Evolutionary conservation across 331 rosid genomes (phyloP).

Genomic region (Quercus lobata): DNA sequence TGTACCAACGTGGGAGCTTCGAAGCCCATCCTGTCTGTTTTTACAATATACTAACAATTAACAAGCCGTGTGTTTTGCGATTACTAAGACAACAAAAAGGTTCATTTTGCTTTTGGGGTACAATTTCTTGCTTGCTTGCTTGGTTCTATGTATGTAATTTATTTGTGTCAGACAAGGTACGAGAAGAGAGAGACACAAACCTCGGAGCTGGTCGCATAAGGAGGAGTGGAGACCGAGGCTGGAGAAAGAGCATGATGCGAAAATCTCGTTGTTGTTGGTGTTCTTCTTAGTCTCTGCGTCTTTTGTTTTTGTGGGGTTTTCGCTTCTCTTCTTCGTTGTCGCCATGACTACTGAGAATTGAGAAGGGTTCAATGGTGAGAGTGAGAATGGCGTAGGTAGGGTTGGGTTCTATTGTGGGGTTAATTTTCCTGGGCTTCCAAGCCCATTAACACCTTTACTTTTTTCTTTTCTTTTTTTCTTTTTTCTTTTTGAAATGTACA

Average conservation of each 20-base stretch:
- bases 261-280: conserved; percentile 25
- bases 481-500: no score
- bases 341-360: conserved; percentile 14
- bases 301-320: background rate
- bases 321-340: conserved; percentile 24
- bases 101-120: background rate
- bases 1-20: conserved; percentile 47
- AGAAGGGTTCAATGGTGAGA: no score
- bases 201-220: conserved; percentile 79
- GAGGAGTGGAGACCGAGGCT: conserved; percentile 73
- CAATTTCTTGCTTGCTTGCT: no score
- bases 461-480: fast-evolving
- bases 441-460: no score
- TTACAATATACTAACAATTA: background rate
- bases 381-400: no score
- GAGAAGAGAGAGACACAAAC: conserved; percentile 20
- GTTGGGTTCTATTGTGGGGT: no score
- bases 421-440: no score
- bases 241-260: conserved; percentile 76
- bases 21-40: conserved; percentile 50
- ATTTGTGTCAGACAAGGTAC: background rate
- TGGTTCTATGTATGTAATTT: background rate
- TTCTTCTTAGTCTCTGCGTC: conserved; percentile 18
- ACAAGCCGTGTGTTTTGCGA: no score
- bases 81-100: background rate